Percentiles rank a stretch among this genome's conserved stretches.
Evolutionary conservation across 176 grass and related monocot genomes (phyloP).

Genomic region (Saccharum officinarum): DNA sequence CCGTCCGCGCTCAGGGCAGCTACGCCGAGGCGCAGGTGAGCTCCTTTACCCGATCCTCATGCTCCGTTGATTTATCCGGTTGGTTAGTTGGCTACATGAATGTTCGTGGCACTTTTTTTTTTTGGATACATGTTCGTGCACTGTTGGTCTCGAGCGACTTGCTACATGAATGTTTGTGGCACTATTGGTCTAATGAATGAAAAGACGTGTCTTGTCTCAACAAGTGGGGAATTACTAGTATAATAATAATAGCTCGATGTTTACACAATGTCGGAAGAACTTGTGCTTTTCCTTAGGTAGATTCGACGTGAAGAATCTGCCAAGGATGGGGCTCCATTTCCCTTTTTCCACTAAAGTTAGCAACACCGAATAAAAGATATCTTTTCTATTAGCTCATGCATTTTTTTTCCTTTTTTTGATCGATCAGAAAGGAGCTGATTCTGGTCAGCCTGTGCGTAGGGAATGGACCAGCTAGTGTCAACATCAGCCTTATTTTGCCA

Average conservation of each 20-base stretch:
- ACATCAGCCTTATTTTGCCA: conserved; percentile 22
- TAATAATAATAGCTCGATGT: too few species aligned
- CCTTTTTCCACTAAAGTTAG: conserved; percentile 27
- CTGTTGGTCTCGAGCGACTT: not conserved
- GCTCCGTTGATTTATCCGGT: not conserved
- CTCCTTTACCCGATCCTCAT: not conserved
- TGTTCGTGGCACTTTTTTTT: not conserved
- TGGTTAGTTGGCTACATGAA: not conserved
- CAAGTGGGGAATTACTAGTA: conserved; percentile 23
- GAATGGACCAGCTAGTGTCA: conserved; percentile 19
- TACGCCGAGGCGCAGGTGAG: conserved; percentile 93
- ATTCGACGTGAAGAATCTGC: conserved; percentile 43
- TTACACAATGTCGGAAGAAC: not conserved
- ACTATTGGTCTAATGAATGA: not conserved
- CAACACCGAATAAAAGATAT: conserved; percentile 28
- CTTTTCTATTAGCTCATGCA: conserved; percentile 32
- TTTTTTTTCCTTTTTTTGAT: conserved; percentile 4
- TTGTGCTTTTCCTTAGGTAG: not conserved
- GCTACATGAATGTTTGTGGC: too few species aligned
- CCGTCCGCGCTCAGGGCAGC: conserved; percentile 67
- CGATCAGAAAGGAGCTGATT: conserved; percentile 15
- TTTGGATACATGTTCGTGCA: not conserved
- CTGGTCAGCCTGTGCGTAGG: conserved; percentile 19
- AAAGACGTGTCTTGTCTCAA: conserved; percentile 24
- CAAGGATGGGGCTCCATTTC: conserved; percentile 21